phyloP scores from a whole-genome alignment of 768 basidiomycete species.

The Tricholoma bakamatsutake region DNA sequence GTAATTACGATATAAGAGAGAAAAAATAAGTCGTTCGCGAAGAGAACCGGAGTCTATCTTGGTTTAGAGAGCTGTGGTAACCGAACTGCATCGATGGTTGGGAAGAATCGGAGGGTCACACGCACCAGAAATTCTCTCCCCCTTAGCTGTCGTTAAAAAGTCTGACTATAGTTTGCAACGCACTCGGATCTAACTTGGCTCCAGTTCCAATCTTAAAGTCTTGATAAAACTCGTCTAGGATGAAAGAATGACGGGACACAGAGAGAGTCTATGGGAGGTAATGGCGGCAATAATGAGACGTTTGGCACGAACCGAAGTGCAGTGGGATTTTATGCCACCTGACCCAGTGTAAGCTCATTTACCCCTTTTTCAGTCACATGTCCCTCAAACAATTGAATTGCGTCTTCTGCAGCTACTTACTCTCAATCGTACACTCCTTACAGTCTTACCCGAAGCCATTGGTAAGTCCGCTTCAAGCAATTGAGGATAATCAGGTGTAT shows the following conservation, averaged over 20 bases:
- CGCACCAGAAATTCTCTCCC: conserved; percentile 11
- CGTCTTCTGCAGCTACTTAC: no score
- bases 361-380: conserved; percentile 24
- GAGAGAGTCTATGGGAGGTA: conserved; percentile 16
- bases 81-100: not conserved
- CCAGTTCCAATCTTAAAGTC: conserved; percentile 7
- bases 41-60: conserved; percentile 4
- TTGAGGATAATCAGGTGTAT: not conserved
- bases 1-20: conserved; percentile 9
- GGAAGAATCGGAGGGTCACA: not conserved
- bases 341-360: conserved; percentile 16
- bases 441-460: not conserved
- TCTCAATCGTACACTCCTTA: not conserved
- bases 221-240: conserved; percentile 12
- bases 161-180: conserved; percentile 8
- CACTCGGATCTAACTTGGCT: conserved; percentile 13
- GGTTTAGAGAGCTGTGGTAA: conserved; percentile 4
- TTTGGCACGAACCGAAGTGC: conserved; percentile 12
- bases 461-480: not conserved
- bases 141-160: conserved; percentile 12
- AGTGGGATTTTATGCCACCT: conserved; percentile 21
- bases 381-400: not conserved
- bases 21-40: conserved; percentile 6
- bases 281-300: conserved; percentile 11
- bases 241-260: conserved; percentile 10